phyloP scores from a whole-genome alignment of 352 stramenopile genomes.

The Globisporangium emineosum region DNA sequence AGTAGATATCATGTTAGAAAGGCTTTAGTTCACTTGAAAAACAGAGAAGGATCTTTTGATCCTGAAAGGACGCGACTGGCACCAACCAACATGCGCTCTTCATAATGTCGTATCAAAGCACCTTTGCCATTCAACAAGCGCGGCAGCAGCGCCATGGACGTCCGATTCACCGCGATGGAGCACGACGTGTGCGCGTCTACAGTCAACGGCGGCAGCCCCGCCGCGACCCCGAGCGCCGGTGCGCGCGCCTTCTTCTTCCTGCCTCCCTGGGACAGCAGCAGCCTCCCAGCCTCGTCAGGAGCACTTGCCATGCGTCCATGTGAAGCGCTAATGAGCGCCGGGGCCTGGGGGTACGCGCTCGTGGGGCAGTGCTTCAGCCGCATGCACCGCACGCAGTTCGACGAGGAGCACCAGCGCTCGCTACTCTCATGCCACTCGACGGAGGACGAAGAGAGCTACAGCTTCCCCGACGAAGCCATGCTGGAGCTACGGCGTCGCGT shows the following conservation, averaged over 20 bases:
- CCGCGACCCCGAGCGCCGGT: not conserved
- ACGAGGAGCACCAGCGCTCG: conserved; percentile 68
- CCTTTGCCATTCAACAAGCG: not conserved
- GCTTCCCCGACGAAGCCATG: conserved; percentile 55
- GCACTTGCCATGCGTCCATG: conserved; percentile 17
- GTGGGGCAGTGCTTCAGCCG: conserved; percentile 59
- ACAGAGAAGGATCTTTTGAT: too few species aligned
- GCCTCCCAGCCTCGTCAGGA: conserved; percentile 20
- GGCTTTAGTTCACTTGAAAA: too few species aligned
- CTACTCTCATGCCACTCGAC: conserved; percentile 52
- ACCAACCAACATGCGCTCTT: too few species aligned
- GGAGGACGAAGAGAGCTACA: conserved; percentile 23
- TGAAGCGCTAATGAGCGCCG: conserved; percentile 14
- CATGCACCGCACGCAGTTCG: conserved; percentile 54
- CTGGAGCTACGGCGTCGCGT: conserved; percentile 66
- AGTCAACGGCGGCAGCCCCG: not conserved
- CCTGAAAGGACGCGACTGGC: too few species aligned
- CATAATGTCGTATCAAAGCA: too few species aligned
- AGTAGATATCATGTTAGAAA: too few species aligned
- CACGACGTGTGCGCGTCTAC: not conserved
- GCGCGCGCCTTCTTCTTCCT: conserved; percentile 1
- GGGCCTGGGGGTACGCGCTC: conserved; percentile 23
- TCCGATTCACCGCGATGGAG: not conserved
- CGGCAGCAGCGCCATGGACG: not conserved
- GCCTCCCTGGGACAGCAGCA: conserved; percentile 6